Conservation (phyloP, 805 yeast species). For the Candida bentonensis region DNA sequence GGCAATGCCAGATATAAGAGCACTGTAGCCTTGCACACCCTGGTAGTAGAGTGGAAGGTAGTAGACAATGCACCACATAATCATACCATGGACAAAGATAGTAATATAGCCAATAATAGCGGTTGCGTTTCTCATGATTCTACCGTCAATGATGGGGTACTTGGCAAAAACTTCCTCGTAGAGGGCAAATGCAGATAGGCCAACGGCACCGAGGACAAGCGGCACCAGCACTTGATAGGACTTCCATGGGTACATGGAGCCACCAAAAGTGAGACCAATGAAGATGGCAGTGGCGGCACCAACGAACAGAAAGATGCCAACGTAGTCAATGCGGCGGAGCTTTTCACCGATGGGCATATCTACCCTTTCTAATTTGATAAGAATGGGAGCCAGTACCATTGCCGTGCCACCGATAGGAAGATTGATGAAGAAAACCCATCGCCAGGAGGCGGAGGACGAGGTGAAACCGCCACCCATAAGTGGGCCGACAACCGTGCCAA, state of each 20-base stretch:
- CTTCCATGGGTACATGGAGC: constrained; percentile 36
- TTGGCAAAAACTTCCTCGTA: constrained; percentile 21
- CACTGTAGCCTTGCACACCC: constrained; percentile 27
- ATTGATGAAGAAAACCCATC: constrained; percentile 66
- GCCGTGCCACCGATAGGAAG: constrained; percentile 50
- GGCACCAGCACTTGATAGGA: constrained; percentile 38
- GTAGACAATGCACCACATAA: constrained; percentile 14
- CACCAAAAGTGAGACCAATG: constrained; percentile 42
- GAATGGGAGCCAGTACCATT: constrained; percentile 23
- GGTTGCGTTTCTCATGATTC: constrained; percentile 25
- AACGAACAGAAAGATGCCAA: constrained; percentile 32
- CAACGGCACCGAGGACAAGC: constrained; percentile 29
- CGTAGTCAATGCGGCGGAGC: constrained; percentile 31
- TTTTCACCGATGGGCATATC: constrained; percentile 26
- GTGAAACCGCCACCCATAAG: constrained; percentile 54
- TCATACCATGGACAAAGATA: constrained; percentile 29
- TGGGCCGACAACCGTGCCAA: constrained; percentile 34
- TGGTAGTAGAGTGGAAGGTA: constrained; percentile 38
- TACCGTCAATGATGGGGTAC: constrained; percentile 32
- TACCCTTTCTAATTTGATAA: constrained; percentile 25
- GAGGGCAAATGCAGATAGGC: constrained; percentile 22
- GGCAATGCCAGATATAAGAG: constrained; percentile 33
- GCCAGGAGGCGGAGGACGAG: constrained; percentile 44
- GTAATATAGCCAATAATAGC: constrained; percentile 27
- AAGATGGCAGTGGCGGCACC: constrained; percentile 31